Evolutionary conservation across 805 yeast genomes (phyloP).

Genomic region (Saccharomycopsis sp.): DNA sequence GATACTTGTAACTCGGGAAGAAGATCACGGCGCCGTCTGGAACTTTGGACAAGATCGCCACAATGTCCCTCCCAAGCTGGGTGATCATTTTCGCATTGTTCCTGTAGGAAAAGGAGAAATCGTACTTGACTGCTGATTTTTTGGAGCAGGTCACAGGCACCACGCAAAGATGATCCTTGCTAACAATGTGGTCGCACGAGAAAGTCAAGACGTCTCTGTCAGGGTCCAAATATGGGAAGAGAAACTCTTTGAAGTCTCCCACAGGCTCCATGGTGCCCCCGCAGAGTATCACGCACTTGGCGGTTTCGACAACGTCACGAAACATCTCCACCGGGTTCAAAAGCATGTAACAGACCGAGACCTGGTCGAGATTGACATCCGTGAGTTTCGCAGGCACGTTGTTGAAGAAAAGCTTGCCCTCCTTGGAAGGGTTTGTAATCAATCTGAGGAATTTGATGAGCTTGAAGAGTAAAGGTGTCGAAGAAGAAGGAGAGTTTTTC

Average conservation of each 20-base stretch:
- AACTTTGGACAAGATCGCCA: conserved; percentile 34
- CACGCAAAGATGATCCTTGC: conserved; percentile 55
- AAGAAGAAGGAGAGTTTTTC: neutral
- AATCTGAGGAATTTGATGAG: conserved; percentile 55
- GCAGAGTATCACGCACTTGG: conserved; percentile 67
- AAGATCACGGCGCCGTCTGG: conserved; percentile 78
- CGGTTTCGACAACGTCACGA: conserved; percentile 50
- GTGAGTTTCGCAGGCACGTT: conserved; percentile 24
- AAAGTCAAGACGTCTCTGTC: conserved; percentile 39
- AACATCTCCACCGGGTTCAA: conserved; percentile 73
- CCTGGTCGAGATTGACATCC: conserved; percentile 8
- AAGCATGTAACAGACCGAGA: conserved; percentile 54
- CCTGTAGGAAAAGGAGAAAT: conserved; percentile 65
- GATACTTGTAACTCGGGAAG: conserved; percentile 75
- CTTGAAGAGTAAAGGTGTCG: conserved; percentile 50
- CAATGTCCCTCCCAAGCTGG: conserved; percentile 42
- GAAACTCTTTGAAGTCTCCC: conserved; percentile 53
- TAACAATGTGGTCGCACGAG: conserved; percentile 80
- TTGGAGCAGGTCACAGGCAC: conserved; percentile 35
- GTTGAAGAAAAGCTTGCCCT: conserved; percentile 73
- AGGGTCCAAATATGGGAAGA: conserved; percentile 50
- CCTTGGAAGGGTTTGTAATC: conserved; percentile 63
- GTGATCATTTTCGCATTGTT: conserved; percentile 36
- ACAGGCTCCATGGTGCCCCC: conserved; percentile 97
- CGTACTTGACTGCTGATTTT: conserved; percentile 22